Conservation (phyloP, 148 eudicot species). For the Talinum fruticosum region DNA sequence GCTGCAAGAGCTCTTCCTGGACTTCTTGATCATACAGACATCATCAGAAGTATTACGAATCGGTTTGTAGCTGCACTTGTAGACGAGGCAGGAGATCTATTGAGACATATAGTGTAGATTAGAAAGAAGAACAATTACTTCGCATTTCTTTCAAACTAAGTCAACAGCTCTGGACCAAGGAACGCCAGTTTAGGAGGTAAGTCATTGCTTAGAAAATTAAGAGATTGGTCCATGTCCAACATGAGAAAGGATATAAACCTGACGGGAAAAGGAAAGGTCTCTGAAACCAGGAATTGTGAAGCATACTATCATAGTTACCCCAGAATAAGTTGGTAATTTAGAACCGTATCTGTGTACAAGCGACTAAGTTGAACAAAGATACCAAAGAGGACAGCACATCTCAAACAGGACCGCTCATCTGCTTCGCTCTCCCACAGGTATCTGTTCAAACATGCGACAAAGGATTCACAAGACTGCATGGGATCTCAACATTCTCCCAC, state of each 20-base stretch:
- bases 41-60: constrained; percentile 36
- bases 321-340: constrained; percentile 73
- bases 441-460: no score
- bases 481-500: constrained; percentile 97
- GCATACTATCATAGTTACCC: constrained; percentile 40
- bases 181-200: no score
- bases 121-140: not conserved
- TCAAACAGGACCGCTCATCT: constrained; percentile 83
- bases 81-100: constrained; percentile 84
- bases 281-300: no score
- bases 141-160: not conserved
- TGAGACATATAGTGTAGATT: constrained; percentile 6
- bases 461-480: no score
- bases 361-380: constrained; percentile 76
- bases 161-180: no score
- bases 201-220: no score
- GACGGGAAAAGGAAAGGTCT: constrained; percentile 58
- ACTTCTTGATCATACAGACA: no score
- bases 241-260: constrained; percentile 43
- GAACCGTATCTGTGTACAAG: constrained; percentile 13
- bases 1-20: no score
- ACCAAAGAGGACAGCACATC: constrained; percentile 89
- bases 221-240: not conserved
- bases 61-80: constrained; percentile 60
- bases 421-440: no score